Base-by-base conservation (phyloP, 805 yeast species). In the Naumovozyma castellii region DNA sequence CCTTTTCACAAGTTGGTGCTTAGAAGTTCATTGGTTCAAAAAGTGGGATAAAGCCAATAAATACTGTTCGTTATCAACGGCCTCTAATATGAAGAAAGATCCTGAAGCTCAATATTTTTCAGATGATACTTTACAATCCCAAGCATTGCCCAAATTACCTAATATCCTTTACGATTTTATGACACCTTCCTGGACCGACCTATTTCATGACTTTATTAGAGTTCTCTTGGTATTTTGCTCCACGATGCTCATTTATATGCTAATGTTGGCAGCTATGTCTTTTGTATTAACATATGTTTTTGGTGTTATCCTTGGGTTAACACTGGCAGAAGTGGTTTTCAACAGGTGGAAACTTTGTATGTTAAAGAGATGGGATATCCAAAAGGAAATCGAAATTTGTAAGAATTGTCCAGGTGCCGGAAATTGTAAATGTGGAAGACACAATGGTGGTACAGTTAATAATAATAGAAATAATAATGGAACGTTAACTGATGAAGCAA, bases 211-310 rank as follows among this genome's bases (percentile, higher is more conserved):
- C 60, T 35, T 70, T 3, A 65, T 80, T 5, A 66, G 90, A 50
- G 59, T 79, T 14, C 28, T 70, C 0, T 47, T 83, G 18, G 70
- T 78, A 9, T 77, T 83, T 45, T 55, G 75, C 14, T 73, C 83
- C 2, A 80, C 83, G 16, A 66, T 81, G 69, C 54, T 83, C 36
- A 79, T 82, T 10, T 83, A 78, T 54, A 80, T 80, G 28, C 61
- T 83, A 50, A 83, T 83, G 94, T 69, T 83, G 63, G 87, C 78
- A 13, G 81, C 82, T 4, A 83, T 83, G 94, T 68, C 81, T 32
- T 82, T 68, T 54, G 71, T 80, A 6, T 48, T 80, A 35, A 61
- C 76, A 0, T 83, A 83, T 48, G 79, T 83, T 58, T 83, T 83
- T 61, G 90, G 84, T 2, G 78, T 80, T 22, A 74, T 79, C 14